Evolutionary conservation across 1,284 basidiomycete genomes (phyloP), one percentile per base, ranked within the genome.

Genomic region (Pseudozyma pruni): DNA sequence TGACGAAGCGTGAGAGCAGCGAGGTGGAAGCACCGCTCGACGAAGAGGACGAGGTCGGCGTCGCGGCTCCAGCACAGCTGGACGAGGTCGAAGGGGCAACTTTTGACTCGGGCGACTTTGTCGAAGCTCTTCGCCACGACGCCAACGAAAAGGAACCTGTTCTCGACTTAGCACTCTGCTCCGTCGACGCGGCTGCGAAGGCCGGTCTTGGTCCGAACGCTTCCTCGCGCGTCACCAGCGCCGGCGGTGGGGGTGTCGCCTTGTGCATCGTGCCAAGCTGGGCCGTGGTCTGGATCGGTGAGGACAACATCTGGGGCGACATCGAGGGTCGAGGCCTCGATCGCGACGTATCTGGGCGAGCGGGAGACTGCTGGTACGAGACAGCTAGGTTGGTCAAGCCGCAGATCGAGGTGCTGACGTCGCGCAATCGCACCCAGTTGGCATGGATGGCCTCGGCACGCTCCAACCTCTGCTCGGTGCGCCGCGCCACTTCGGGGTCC

Each of bases 341-440:
- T 9, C 47, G 37, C 16, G 17, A 16, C 10, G n/a, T 17, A 14
- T 39, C 38, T 14, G 47, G 37, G 29, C 47, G 27, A 14, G 8
- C 19, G 16, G 43, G 37, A 10, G 33, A 35, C 16, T 56, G 53
- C 49, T 59, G 56, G 34, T 59, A 59, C 19, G 47, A 50, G n/a
- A 59, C 52, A 23, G 56, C 56, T 8, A 59, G 31, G 38, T 59
- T 59, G 31, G 56, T 59, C 16, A 59, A 44, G 8, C 43, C 44
- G 43, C 56, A 59, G 19, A 59, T 52, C 11, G 48, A 44, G 4
- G 56, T 16, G 29, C 41, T 46, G 8, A 33, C 56, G 32, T 47
- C 48, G 9, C 56, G 37, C 20, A 52, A 31, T 8, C 49, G 27
- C 14, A 43, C 29, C 56, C 56, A 59, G 13, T 59, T 59, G 25